phyloP scores from a whole-genome alignment of 2,329 filamentous ascomycete genomes.

The Zopfia rhizophila region DNA sequence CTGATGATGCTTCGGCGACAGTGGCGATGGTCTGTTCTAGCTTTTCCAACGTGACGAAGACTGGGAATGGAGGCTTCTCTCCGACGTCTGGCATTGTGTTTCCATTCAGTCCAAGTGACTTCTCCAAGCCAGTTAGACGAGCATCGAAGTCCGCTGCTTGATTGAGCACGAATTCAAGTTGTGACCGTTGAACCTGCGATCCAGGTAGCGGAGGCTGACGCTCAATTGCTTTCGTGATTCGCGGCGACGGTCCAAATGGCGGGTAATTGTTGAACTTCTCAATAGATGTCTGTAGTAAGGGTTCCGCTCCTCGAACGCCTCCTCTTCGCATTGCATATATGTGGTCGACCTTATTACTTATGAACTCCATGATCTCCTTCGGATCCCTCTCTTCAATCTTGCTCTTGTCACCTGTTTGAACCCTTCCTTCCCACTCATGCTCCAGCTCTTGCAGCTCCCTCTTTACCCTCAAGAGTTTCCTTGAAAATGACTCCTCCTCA shows the following conservation, averaged over 20 bases:
- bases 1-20: constrained; percentile 76
- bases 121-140: constrained; percentile 81
- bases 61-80: constrained; percentile 64
- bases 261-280: constrained; percentile 47
- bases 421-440: constrained; percentile 65
- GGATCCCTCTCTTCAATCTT: constrained; percentile 53
- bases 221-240: constrained; percentile 40
- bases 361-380: constrained; percentile 69
- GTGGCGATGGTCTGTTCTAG: constrained; percentile 84
- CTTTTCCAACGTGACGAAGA: constrained; percentile 82
- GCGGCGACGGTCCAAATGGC: constrained; percentile 37
- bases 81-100: constrained; percentile 72
- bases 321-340: constrained; percentile 62
- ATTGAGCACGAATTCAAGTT: constrained; percentile 71
- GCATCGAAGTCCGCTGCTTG: constrained; percentile 90
- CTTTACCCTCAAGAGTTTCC: constrained; percentile 82
- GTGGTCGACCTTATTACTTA: constrained; percentile 76
- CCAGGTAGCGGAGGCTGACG: constrained; percentile 45
- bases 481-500: constrained; percentile 73
- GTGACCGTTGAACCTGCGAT: constrained; percentile 42
- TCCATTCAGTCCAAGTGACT: constrained; percentile 80
- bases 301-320: constrained; percentile 46
- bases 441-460: constrained; percentile 78
- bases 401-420: constrained; percentile 55
- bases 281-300: constrained; percentile 47